A percentile compares a stretch with the other conserved stretches of the same genome.
These are phyloP conservation scores for Plenodomus tracheiphilus DNA, from an alignment of 2,329 filamentous ascomycete species.

Conservation along the genomic window DNA sequence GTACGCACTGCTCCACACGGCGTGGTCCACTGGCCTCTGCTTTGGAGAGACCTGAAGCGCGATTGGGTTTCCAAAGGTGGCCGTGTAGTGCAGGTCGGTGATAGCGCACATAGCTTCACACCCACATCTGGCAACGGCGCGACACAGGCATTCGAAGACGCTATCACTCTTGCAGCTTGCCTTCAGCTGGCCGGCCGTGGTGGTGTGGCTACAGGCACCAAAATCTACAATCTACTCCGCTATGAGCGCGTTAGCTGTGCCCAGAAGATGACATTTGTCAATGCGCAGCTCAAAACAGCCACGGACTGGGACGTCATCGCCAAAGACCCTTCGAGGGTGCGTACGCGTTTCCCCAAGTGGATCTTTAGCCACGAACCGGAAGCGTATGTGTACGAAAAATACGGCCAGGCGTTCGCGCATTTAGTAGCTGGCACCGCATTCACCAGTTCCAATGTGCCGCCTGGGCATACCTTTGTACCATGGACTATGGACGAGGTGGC, in stretches of 20 bases:
- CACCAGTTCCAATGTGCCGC: too few species aligned
- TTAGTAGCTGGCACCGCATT: too few species aligned
- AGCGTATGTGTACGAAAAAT: not conserved
- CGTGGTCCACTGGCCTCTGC: constrained; percentile 61
- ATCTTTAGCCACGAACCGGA: not conserved
- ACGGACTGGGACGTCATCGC: not conserved
- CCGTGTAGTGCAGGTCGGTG: constrained; percentile 56
- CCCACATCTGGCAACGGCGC: constrained; percentile 44
- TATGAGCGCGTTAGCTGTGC: not conserved
- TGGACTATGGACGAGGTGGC: too few species aligned
- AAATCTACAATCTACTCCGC: not conserved
- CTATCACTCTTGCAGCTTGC: constrained; percentile 12
- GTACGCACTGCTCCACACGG: too few species aligned
- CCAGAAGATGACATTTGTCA: not conserved
- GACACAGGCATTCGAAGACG: constrained; percentile 43
- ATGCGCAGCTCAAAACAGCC: not conserved
- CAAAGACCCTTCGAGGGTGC: not conserved
- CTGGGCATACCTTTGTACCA: too few species aligned
- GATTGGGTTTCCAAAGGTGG: constrained; percentile 55
- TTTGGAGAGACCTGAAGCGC: constrained; percentile 57
- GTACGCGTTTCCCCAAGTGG: not conserved
- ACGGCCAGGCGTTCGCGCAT: too few species aligned
- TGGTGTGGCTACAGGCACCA: too few species aligned
- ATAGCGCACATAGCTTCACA: constrained; percentile 56
- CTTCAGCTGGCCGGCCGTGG: constrained; percentile 2